phyloP scores from a whole-genome alignment of 495 filamentous ascomycete genomes.

The Pyrenula aspistea region DNA sequence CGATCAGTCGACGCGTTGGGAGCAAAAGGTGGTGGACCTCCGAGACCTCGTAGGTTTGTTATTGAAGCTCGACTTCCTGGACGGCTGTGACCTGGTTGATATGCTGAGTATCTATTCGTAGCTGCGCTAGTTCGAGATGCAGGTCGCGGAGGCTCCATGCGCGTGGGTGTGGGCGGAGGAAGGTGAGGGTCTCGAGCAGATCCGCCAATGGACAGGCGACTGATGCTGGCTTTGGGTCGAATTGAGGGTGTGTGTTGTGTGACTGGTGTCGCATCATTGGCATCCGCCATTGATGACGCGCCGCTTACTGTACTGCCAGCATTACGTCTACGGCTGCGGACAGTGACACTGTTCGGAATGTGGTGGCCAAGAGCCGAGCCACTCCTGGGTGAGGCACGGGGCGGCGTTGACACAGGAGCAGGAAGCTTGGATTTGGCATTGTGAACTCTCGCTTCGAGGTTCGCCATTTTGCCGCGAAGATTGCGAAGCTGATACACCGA shows the following conservation, averaged over 20 bases:
- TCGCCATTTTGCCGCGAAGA: conserved; percentile 92
- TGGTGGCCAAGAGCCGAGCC: conserved; percentile 38
- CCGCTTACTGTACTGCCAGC: conserved; percentile 44
- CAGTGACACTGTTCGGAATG: conserved; percentile 65
- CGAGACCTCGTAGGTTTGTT: not conserved
- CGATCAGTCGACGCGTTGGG: conserved; percentile 23
- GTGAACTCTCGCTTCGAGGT: conserved; percentile 84
- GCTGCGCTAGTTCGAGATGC: conserved; percentile 42
- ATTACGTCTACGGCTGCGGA: conserved; percentile 61
- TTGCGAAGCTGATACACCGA: conserved; percentile 88
- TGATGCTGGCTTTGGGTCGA: conserved; percentile 52
- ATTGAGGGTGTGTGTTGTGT: conserved; percentile 26
- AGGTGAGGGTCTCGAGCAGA: conserved; percentile 31
- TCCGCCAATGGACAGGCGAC: conserved; percentile 51
- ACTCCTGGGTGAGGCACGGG: conserved; percentile 62
- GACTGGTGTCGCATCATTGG: conserved; percentile 23
- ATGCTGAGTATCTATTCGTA: conserved; percentile 15
- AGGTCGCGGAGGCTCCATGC: conserved; percentile 30
- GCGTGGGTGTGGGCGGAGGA: conserved; percentile 25
- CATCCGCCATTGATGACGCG: conserved; percentile 30
- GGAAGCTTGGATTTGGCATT: conserved; percentile 89
- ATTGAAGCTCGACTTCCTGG: not conserved
- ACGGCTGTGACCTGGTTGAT: not conserved
- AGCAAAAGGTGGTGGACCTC: conserved; percentile 14
- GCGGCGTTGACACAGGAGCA: conserved; percentile 64